phyloP scores from a whole-genome alignment of 2,329 filamentous ascomycete genomes.

The Tothia fuscella region DNA sequence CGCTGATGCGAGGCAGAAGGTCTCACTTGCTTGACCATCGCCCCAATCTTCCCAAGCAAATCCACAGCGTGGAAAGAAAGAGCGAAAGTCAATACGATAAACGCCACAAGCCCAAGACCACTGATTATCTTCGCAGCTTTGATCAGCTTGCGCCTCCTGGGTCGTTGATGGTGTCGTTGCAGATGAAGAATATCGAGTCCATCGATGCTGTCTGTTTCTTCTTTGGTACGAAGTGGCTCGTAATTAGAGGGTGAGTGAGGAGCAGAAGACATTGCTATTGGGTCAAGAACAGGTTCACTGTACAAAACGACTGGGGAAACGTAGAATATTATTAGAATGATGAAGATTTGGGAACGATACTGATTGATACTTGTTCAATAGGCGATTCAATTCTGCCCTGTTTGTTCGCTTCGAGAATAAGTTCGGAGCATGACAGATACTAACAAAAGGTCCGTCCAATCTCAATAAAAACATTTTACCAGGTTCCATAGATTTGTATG shows the following conservation, averaged over 20 bases:
- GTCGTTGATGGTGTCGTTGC: not conserved
- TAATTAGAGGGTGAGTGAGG: slow-evolving; percentile 5
- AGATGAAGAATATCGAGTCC: slow-evolving; percentile 10
- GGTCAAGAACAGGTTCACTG: no score
- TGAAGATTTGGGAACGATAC: no score
- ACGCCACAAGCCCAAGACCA: not conserved
- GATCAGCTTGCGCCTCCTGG: not conserved
- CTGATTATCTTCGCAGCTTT: slow-evolving; percentile 3
- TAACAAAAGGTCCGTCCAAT: no score
- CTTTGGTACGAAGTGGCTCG: slow-evolving; percentile 8
- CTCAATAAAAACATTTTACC: no score
- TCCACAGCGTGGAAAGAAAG: slow-evolving; percentile 8
- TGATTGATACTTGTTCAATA: no score
- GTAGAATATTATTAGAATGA: no score
- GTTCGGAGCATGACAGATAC: no score
- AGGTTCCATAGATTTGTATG: no score
- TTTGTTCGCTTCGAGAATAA: no score
- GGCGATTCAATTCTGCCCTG: no score
- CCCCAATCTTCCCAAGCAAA: slow-evolving; percentile 8
- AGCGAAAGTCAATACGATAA: slow-evolving; percentile 9
- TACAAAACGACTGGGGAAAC: no score
- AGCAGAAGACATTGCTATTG: slow-evolving; percentile 2
- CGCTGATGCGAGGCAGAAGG: slow-evolving; percentile 3
- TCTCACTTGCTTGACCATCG: slow-evolving; percentile 3
- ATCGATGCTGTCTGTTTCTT: slow-evolving; percentile 8